Evolutionary conservation across 1,139 yeast species (phyloP), one percentile per base, ranked within the genome.

Genomic region (Magnusiomyces tetraspermus): DNA sequence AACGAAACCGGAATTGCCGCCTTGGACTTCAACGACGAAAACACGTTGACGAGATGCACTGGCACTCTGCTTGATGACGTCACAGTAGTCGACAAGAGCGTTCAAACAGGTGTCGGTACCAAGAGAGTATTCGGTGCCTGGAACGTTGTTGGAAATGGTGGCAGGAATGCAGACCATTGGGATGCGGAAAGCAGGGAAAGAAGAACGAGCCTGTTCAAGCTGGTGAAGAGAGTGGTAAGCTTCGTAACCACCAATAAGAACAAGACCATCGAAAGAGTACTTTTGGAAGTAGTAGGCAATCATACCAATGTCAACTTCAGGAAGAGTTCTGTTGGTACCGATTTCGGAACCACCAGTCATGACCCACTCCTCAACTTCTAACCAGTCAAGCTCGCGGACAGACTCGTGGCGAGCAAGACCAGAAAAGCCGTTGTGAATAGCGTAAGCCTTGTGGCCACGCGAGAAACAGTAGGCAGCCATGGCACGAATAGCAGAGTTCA

Each of bases 131-230:
- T 92, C 97, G 2, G 97, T 83, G 55, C 97, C 98, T 15, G 98
- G 98, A 51, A 92, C 97, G 63, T 92, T 92, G 70, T 92, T 92
- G 17, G 96, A 87, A 59, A 92, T 85, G 6, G 97, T 92, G 17
- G 97, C 96, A 17, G 98, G 97, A 55, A 92, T 76, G 58, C 89
- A 84, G 49, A 86, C 85, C 85, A 89, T 84, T 57, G 98, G 98
- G 60, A 92, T 88, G 66, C 90, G 80, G 75, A 92, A 87, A 21
- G 94, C 83, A 24, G 97, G 96, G 69, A 87, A 92, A 55, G 79
- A 76, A 41, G 67, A 66, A 66, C 94, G 79, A 30, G 92, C 86
- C 59, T 74, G 72, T 61, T 86, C 82, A 60, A 92, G 77, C 71
- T 88, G 89, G 61, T 87, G 80, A 60, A 92, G 77, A 3, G 97